Base-by-base conservation (phyloP, 768 basidiomycete genomes). In the Boletellus emodensis region DNA sequence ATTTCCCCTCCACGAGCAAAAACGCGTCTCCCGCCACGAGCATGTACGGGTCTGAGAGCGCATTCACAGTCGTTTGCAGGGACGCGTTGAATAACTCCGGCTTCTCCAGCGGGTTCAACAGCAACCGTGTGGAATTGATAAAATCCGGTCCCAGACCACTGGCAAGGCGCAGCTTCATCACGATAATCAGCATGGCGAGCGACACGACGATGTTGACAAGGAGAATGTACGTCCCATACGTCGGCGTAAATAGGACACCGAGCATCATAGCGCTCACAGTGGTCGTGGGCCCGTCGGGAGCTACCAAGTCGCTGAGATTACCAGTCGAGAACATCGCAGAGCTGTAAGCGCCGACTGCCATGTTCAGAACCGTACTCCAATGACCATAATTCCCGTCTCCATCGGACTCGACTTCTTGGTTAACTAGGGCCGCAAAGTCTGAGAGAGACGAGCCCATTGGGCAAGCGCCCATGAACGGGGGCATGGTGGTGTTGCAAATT, bases 251-350 rank as follows among this genome's bases (percentile, higher is more conserved):
- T 15, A 30, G 13, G 9, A 3, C 3, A 9, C 20, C 18, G 15
- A 33, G 11, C 34, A 11, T 1, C 20, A 43, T 33, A 9, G 13
- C 6, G 10, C 15, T 26, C 4, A 45, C 10, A 12, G 6, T 2
- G 81, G 70, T 49, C 74, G 75, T 9, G 70, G 55, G 4, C 76
- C 69, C 11, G 78, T 70, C 11, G 71, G 50, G 0, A 74, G 76
- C 67, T 54, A 81, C 22, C 34, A 81, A 1, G 24, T 4, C 24
- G 24, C 24, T 26, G 24, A 26, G 24, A 26, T 26, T 26, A 7
- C 24, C 24, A 26, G 24, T 26, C 24, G 24, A 26, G 24, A 26
- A 26, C 24, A 26, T 26, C 6, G n/a, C 52, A 2, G n/a, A 39
- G 35, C 44, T 53, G 49, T 56, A 51, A 30, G 53, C 51, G 1